These are phyloP conservation scores for Alisma plantagoaquatica DNA, from an alignment of 106 monocot genomes.

Conservation along the genomic window DNA sequence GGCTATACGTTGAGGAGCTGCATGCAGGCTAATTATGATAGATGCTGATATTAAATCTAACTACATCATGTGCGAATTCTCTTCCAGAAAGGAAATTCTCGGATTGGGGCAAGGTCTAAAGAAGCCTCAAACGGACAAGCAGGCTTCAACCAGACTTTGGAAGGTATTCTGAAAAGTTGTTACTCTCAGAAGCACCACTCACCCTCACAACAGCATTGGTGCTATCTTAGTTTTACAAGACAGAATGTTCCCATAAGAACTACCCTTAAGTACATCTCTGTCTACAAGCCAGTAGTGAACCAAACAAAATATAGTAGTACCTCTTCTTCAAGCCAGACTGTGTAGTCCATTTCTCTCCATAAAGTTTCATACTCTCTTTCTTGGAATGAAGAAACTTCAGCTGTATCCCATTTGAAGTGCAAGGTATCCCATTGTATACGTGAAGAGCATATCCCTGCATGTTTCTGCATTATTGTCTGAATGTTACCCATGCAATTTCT, in stretches of 20 bases:
- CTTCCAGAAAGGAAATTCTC: too few relatives aligned
- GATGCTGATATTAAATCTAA: too few relatives aligned
- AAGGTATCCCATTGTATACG: conserved; percentile 10
- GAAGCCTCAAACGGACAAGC: neutral
- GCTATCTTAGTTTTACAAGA: neutral
- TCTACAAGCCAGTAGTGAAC: neutral
- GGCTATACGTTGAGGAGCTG: too few relatives aligned
- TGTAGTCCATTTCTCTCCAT: conserved; percentile 72
- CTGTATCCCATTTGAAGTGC: conserved; percentile 40
- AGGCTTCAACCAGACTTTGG: neutral
- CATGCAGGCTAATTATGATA: too few relatives aligned
- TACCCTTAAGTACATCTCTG: neutral
- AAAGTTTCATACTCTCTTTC: conserved; percentile 48
- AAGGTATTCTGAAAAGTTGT: neutral
- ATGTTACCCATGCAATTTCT: conserved; percentile 31
- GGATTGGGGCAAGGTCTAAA: too few relatives aligned
- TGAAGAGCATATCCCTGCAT: conserved; percentile 6
- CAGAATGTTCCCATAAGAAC: neutral
- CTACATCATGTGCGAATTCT: too few relatives aligned
- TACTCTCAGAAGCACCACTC: too few relatives aligned
- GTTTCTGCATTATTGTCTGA: conserved; percentile 15
- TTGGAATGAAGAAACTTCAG: conserved; percentile 13
- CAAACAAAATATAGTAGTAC: conserved; percentile 18
- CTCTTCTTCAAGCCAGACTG: conserved; percentile 47
- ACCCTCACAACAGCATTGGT: neutral